Percentiles rank a stretch among this genome's conserved stretches.
phyloP scores from a whole-genome alignment of 2,329 filamentous ascomycete species.

The Ophiobolus disseminans region DNA sequence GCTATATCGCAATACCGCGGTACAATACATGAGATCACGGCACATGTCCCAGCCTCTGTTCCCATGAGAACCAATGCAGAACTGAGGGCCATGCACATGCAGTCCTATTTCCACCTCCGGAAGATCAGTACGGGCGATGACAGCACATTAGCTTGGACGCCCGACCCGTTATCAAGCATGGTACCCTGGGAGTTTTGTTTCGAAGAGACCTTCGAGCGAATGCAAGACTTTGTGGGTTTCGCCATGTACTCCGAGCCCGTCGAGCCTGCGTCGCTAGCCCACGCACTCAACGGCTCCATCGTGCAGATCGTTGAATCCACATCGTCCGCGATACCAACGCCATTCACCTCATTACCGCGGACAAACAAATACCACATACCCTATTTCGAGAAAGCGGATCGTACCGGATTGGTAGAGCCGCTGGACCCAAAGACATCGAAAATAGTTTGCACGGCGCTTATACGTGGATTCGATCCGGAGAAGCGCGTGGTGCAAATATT shows the following conservation, averaged over 20 bases:
- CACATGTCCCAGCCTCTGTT: conserved; percentile 50
- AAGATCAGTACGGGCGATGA: conserved; percentile 14
- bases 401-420: conserved; percentile 52
- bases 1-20: conserved; percentile 46
- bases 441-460: conserved; percentile 69
- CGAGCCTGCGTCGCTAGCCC: conserved; percentile 64
- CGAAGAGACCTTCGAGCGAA: conserved; percentile 54
- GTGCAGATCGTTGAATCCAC: conserved; percentile 71
- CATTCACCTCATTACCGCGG: conserved; percentile 42
- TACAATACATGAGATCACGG: conserved; percentile 63
- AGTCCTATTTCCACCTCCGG: conserved; percentile 75
- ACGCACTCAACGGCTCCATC: conserved; percentile 74
- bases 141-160: conserved; percentile 56
- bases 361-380: conserved; percentile 65
- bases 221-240: conserved; percentile 65
- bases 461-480: conserved; percentile 71
- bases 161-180: conserved; percentile 62
- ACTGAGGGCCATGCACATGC: conserved; percentile 75
- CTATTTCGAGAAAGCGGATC: conserved; percentile 60
- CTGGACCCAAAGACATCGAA: conserved; percentile 67
- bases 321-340: conserved; percentile 42
- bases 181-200: conserved; percentile 71
- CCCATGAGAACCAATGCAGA: conserved; percentile 68
- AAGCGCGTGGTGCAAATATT: conserved; percentile 67
- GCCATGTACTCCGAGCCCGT: conserved; percentile 72